These are phyloP conservation scores for Corynespora cassiicola DNA, from an alignment of 2,329 filamentous ascomycete species.

Conservation along the genomic window DNA sequence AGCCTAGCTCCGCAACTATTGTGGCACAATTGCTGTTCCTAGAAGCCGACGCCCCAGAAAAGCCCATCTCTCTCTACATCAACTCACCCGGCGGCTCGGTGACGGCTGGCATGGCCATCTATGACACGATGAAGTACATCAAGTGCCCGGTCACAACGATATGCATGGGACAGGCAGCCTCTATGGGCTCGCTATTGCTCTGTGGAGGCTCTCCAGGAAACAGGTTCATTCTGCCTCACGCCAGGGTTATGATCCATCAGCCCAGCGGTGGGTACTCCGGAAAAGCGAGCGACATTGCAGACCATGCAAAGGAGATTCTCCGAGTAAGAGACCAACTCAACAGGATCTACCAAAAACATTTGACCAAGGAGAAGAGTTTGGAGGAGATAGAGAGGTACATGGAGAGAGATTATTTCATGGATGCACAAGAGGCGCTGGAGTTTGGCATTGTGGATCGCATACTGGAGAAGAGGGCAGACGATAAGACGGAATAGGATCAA, in stretches of 20 bases:
- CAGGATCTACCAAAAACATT: conserved; percentile 83
- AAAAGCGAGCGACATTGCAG: conserved; percentile 82
- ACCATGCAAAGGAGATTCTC: conserved; percentile 96
- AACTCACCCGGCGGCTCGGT: conserved; percentile 95
- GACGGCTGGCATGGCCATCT: conserved; percentile 84
- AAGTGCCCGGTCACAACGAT: conserved; percentile 91
- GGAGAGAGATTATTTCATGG: conserved; percentile 96
- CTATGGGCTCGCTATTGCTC: conserved; percentile 90
- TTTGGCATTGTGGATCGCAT: conserved; percentile 94
- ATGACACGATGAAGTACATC: conserved; percentile 99
- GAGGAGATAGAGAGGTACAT: conserved; percentile 92
- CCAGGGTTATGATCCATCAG: conserved; percentile 96
- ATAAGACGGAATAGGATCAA: conserved; percentile 47
- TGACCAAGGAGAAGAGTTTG: conserved; percentile 78
- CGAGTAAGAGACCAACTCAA: conserved; percentile 85
- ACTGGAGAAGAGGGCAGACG: conserved; percentile 66
- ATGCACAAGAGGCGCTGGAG: conserved; percentile 84
- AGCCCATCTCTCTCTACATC: conserved; percentile 97
- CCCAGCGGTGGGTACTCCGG: conserved; percentile 78
- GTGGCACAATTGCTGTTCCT: conserved; percentile 97
- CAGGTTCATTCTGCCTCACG: conserved; percentile 89
- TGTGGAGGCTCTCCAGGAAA: conserved; percentile 85
- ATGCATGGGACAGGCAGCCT: conserved; percentile 91
- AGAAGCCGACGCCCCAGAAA: conserved; percentile 93
- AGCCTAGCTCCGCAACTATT: conserved; percentile 88